A percentile compares a stretch with the other conserved stretches of the same genome.
Conservation (phyloP, 495 filamentous ascomycete genomes). For the Pseudotulostoma volvatum region DNA sequence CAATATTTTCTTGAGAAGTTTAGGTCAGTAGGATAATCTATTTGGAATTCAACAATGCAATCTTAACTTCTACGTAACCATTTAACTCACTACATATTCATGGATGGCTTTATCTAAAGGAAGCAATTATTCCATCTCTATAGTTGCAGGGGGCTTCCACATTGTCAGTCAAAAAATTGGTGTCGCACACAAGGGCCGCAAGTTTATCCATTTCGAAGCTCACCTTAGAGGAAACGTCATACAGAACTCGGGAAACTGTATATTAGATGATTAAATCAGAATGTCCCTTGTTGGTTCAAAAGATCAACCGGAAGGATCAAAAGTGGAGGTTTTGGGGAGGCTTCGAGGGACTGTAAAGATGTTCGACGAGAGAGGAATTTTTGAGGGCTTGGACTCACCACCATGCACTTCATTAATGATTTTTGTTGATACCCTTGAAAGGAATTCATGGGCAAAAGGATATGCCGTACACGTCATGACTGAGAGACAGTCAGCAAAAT, state of each 20-base stretch:
- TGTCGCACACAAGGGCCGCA: background rate
- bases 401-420: conserved; percentile 82
- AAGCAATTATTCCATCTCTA: background rate
- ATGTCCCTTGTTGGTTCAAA: background rate
- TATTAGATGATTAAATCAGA: background rate
- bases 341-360: too few species aligned
- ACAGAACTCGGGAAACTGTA: background rate
- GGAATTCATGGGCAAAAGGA: conserved; percentile 46
- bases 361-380: background rate
- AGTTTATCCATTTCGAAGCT: background rate
- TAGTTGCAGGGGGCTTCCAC: background rate
- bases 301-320: too few species aligned
- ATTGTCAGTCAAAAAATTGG: background rate
- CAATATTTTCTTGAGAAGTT: too few species aligned
- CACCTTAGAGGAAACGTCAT: background rate
- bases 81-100: too few species aligned
- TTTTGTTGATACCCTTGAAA: conserved; percentile 48
- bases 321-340: too few species aligned
- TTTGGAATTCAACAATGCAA: too few species aligned
- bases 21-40: too few species aligned
- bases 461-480: conserved; percentile 68
- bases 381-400: conserved; percentile 29
- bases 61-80: too few species aligned
- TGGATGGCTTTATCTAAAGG: too few species aligned
- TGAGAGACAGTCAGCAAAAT: conserved; percentile 56